Conservation (phyloP, 1,284 basidiomycete genomes). For the Apiotrichum akiyoshidainum region DNA sequence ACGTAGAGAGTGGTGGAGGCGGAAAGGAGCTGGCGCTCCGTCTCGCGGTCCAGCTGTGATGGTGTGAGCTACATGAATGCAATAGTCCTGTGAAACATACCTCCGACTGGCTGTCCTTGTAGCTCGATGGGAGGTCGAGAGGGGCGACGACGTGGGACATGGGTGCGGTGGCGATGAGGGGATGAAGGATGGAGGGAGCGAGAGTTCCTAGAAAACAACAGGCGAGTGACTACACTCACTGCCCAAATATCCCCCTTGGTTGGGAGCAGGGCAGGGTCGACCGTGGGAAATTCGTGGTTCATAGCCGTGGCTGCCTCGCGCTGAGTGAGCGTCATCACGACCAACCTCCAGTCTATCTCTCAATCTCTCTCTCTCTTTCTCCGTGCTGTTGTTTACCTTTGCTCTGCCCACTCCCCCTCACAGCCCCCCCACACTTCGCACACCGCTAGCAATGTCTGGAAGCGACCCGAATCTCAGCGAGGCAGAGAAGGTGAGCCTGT, state of each 20-base stretch:
- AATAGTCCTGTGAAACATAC: conserved; percentile 37
- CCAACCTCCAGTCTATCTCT: background rate
- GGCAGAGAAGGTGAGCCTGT: conserved; percentile 42
- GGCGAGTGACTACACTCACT: no score
- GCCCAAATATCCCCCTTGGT: no score
- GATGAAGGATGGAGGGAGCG: no score
- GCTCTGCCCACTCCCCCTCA: background rate
- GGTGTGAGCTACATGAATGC: conserved; percentile 1
- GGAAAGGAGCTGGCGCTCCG: conserved; percentile 54
- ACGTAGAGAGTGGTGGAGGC: conserved; percentile 65
- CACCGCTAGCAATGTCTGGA: conserved; percentile 23
- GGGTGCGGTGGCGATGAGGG: conserved; percentile 12
- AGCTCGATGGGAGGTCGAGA: conserved; percentile 89
- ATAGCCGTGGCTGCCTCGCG: background rate
- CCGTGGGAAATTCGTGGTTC: background rate
- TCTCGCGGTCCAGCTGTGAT: conserved; percentile 46
- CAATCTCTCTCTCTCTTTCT: background rate
- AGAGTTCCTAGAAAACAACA: no score
- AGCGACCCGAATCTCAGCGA: conserved; percentile 33
- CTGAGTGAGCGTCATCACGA: background rate
- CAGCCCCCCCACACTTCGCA: background rate
- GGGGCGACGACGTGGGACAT: conserved; percentile 85
- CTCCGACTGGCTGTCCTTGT: conserved; percentile 82
- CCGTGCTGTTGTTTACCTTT: background rate
- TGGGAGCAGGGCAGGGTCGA: background rate